Base-by-base conservation (phyloP, 2,329 filamentous ascomycete genomes). In the Colletotrichum zoysiae region DNA sequence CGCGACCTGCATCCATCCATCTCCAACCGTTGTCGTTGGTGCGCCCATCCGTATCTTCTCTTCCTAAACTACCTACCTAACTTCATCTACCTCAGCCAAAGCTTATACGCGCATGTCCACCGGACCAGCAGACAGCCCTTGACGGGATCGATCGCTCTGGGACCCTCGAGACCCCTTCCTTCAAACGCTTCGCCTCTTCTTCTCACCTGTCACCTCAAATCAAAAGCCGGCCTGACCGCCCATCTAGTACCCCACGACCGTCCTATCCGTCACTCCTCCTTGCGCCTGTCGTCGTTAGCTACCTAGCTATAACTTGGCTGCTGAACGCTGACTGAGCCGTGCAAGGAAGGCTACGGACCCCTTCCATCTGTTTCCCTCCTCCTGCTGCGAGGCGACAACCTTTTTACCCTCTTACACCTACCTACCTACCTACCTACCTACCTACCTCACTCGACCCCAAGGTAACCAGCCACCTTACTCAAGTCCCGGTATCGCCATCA, bases 401-500 rank as follows among this genome's bases (percentile, higher is more conserved):
- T 46, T 26, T 67, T 58, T 50, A n/a, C 61, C 23, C 26, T 70
- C 55, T 50, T 66, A 60, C 62, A 61, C 48, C 26, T 26, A 61
- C 48, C 40, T 67, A 18, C 42, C 42, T 9, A n/a, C n/a, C n/a
- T n/a, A n/a, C n/a, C n/a, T n/a, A 61, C 48, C 26, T 26, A 61
- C 48, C 40, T 67, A 18, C 42, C 42, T 9, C 38, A 44, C 64
- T 70, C 63, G 26, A 67, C 33, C 26, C n/a, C 44, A 30, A 30
- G 30, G 30, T 30, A 30, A 30, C 30, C 30, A 30, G 42, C 33
- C 18, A 35, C 57, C 42, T 57, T 63, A 60, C 61, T 42, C 65
- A n/a, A 30, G 11, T 33, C 40, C 60, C n/a, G 50, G 69, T 42
- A 70, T 48, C 55, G 60, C 55, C 69, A 83, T 67, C 82, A 93